Evolutionary conservation across 805 yeast genomes (phyloP), one percentile per base, ranked within the genome.

Genomic region (Priceomyces castillae): DNA sequence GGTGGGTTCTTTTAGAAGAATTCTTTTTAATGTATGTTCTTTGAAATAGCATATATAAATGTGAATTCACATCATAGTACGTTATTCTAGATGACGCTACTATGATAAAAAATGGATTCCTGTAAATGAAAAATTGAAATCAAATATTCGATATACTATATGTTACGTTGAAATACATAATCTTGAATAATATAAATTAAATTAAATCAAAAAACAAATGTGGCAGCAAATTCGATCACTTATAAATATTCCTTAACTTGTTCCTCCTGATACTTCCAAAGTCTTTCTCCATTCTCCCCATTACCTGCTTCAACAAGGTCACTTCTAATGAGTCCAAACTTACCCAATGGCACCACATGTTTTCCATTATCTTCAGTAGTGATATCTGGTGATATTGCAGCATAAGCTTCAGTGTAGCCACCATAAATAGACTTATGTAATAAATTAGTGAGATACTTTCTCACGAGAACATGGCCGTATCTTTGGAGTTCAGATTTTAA

Each of bases 391-490:
- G 56, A 50, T 40, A 75, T 56, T 0, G 73, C 73, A 2, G 71
- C 77, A 48, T 55, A 73, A 14, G 73, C 53, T 46, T 69, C 77
- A 9, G 78, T 54, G 43, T 68, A 63, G 1, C 79, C 74, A 12
- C 80, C 81, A 34, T 62, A 62, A 30, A 50, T 49, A 4, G 64
- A 41, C 6, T 54, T 53, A 36, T 56, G 34, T 17, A 59, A 48
- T 10, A 52, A 51, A 17, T 52, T 45, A n/a, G 30, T 16, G 14
- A 47, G 34, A 7, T 44, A 18, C 23, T 7, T 41, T 4, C 52
- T 44, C 46, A 54, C 52, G 34, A 41, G 20, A 12, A n/a, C 11
- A 3, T 41, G 34, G 5, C 42, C 18, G 35, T 58, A 41, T 42
- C 75, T 63, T 31, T 52, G 52, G 22, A 74, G 50, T 5, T 70